A percentile compares a stretch with the other conserved stretches of the same genome.
Evolutionary conservation across 2,329 filamentous ascomycete species (phyloP).

Genomic region (Paradendryphiella salina): DNA sequence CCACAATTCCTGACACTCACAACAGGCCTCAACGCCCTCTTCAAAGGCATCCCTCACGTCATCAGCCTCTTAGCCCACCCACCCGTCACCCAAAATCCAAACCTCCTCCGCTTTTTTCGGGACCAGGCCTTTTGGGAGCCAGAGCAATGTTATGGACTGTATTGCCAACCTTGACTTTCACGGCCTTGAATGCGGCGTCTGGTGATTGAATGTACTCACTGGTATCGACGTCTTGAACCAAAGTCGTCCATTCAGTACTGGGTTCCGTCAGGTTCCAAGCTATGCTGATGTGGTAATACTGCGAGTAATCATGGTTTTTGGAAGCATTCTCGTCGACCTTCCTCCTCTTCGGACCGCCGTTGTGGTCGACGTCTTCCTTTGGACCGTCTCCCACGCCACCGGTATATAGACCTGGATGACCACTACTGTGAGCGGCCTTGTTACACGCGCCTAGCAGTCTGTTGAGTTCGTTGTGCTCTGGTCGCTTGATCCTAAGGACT

Average conservation of each 20-base stretch:
- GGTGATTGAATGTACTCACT: conserved; percentile 25
- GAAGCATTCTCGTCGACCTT: conserved; percentile 14
- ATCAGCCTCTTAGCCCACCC: conserved; percentile 1
- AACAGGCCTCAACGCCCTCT: conserved; percentile 7
- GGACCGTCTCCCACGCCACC: conserved; percentile 38
- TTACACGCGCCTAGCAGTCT: conserved; percentile 70
- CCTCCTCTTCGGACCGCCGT: conserved; percentile 17
- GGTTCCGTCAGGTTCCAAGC: conserved; percentile 66
- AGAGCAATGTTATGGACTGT: conserved; percentile 41
- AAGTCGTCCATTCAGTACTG: conserved; percentile 26
- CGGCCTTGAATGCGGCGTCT: conserved; percentile 42
- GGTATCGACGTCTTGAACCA: conserved; percentile 32
- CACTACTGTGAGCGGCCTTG: conserved; percentile 59
- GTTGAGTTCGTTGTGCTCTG: conserved; percentile 45
- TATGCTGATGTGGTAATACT: conserved; percentile 83
- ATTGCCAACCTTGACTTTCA: conserved; percentile 57
- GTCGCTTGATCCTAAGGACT: conserved; percentile 64
- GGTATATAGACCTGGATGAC: conserved; percentile 72
- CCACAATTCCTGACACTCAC: conserved; percentile 10
- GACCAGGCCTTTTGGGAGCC: conserved; percentile 20
- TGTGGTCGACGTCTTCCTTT: conserved; percentile 23
- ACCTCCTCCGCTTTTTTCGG: conserved; percentile 16
- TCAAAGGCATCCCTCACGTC: conserved; percentile 7
- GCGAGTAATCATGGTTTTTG: conserved; percentile 42
- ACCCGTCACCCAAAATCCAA: conserved; percentile 23